Percentiles rank a stretch among this genome's conserved stretches.
Conservation (phyloP, 768 basidiomycete genomes). For the Boletus rubropictus region DNA sequence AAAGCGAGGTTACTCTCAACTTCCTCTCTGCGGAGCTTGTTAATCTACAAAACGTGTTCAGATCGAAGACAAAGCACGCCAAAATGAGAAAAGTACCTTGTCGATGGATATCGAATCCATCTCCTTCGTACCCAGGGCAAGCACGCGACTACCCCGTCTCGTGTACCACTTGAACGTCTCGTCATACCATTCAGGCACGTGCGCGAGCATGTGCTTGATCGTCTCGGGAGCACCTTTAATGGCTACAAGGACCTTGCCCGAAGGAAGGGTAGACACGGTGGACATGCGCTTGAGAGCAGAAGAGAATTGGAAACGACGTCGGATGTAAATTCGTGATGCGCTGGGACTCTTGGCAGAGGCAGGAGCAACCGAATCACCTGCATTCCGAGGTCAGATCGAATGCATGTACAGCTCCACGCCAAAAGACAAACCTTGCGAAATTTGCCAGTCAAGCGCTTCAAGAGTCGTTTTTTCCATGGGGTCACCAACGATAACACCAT, state of each 20-base stretch:
- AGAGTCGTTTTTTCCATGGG: constrained; percentile 99
- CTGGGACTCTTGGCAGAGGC: constrained; percentile 45
- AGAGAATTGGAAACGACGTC: constrained; percentile 95
- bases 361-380: constrained; percentile 67
- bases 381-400: background rate
- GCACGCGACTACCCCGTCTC: constrained; percentile 85
- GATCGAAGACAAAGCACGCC: background rate
- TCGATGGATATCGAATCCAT: constrained; percentile 65
- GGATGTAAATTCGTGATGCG: constrained; percentile 61
- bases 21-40: constrained; percentile 74
- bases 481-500: constrained; percentile 91
- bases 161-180: constrained; percentile 95
- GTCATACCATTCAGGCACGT: constrained; percentile 78
- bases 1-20: constrained; percentile 79
- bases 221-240: constrained; percentile 99
- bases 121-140: constrained; percentile 87
- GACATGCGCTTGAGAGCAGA: constrained; percentile 98
- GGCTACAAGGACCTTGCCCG: constrained; percentile 56
- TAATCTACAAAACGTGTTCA: constrained; percentile 51
- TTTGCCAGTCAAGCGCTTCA: constrained; percentile 83
- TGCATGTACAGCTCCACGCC: background rate
- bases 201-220: constrained; percentile 77
- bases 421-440: constrained; percentile 51
- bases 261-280: constrained; percentile 67
- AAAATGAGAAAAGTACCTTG: constrained; percentile 46